Evolutionary conservation across 2,329 filamentous ascomycete species (phyloP), one percentile per base, ranked within the genome.

Genomic region (Moelleriella libera): DNA sequence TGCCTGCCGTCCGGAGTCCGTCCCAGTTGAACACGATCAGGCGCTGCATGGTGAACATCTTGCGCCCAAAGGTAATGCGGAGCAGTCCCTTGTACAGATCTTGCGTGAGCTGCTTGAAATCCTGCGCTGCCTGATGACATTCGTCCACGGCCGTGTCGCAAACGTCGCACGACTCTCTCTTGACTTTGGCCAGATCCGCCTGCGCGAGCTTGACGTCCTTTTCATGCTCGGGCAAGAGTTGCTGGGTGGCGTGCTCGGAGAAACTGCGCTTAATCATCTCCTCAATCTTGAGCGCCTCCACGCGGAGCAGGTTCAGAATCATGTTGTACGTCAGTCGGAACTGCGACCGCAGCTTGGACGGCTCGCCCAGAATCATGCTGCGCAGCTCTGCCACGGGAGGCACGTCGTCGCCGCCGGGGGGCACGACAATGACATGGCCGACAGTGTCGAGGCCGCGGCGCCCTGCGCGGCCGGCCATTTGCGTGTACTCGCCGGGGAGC

Each of bases 231-330:
- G 92, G 92, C 1, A 97, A 71, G 10, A 97, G 68, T 52, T 94
- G 89, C 60, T 98, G 92, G 0, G 90, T 97, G 29, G 90, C 90
- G 65, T 98, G 92, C 64, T 98, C 92, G 46, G 90, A 96, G 71
- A 98, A 98, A 63, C 89, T 96, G 54, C 92, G 84, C 74, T 98
- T 98, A 71, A 98, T 98, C 92, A 98, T 98, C 66, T 98, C 92
- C 63, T 98, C 92, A 56, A 98, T 97, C 69, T 96, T 97, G 54
- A 98, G 68, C 2, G 92, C 92, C 64, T 98, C 92, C 2, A 98
- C 92, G 37, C 92, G 83, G 45, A 98, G 72, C 32, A 98, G 72
- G 59, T 97, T 98, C 31, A 98, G 71, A 51, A 98, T 98, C 92
- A 98, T 98, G 67, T 97, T 98, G 71, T 98, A 98, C 0, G 94